phyloP scores from a whole-genome alignment of 345 rosid species.

The Ceriops tagal region DNA sequence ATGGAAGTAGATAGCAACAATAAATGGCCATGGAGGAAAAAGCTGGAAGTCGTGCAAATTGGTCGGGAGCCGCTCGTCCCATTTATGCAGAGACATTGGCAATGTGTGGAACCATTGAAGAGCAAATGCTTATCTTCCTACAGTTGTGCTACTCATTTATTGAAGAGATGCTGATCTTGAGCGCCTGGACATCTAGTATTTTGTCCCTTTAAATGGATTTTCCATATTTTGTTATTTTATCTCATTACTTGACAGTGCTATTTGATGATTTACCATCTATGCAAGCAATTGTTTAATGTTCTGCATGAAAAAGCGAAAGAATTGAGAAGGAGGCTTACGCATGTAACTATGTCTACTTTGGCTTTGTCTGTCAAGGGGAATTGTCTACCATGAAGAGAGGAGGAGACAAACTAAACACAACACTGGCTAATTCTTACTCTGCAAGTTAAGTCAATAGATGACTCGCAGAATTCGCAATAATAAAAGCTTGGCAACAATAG shows the following conservation, averaged over 20 bases:
- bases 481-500: too few species aligned
- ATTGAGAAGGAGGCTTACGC: too few species aligned
- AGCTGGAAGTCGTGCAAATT: slow-evolving; percentile 82
- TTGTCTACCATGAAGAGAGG: too few species aligned
- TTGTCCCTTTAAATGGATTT: neutral
- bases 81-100: slow-evolving; percentile 78
- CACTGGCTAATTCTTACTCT: too few species aligned
- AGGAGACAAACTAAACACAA: too few species aligned
- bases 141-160: slow-evolving; percentile 37
- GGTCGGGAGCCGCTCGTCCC: slow-evolving; percentile 88
- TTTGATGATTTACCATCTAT: neutral
- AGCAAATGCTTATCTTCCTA: slow-evolving; percentile 80
- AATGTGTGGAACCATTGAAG: slow-evolving; percentile 91
- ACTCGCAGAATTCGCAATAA: too few species aligned
- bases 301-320: neutral
- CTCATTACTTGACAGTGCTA: neutral
- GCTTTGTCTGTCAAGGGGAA: neutral
- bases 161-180: neutral
- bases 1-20: too few species aligned
- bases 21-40: slow-evolving; percentile 66
- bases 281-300: neutral
- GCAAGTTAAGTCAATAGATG: too few species aligned
- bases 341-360: neutral
- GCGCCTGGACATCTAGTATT: neutral
- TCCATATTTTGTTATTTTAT: neutral